Evolutionary conservation across 345 rosid genomes (phyloP).

Genomic region (Jatropha curcas): DNA sequence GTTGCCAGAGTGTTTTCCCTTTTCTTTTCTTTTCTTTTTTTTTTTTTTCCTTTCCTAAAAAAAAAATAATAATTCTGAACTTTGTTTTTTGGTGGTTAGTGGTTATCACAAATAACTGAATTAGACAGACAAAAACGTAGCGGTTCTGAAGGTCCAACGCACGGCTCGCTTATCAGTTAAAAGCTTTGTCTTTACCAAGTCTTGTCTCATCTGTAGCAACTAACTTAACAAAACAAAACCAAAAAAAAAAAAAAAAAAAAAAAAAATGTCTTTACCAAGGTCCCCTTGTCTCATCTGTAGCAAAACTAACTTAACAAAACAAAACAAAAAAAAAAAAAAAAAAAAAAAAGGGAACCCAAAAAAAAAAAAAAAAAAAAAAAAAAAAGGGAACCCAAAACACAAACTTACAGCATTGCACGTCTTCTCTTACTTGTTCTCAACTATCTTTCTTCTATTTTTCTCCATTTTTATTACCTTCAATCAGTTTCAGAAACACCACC

Average conservation of each 20-base stretch:
- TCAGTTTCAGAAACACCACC: not conserved
- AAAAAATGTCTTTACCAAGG: not conserved
- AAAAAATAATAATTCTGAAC: slow-evolving; percentile 30
- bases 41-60: too few species aligned
- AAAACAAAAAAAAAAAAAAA: too few species aligned
- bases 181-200: slow-evolving; percentile 14
- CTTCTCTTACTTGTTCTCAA: slow-evolving; percentile 43
- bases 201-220: slow-evolving; percentile 4
- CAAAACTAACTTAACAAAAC: too few species aligned
- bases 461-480: slow-evolving; percentile 16
- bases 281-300: too few species aligned
- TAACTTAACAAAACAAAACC: not conserved
- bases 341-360: too few species aligned
- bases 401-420: slow-evolving; percentile 46
- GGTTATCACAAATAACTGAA: not conserved
- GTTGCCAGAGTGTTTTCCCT: too few species aligned
- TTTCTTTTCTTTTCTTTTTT: too few species aligned
- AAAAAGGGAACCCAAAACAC: too few species aligned
- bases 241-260: not conserved
- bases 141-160: slow-evolving; percentile 32
- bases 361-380: too few species aligned
- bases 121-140: not conserved
- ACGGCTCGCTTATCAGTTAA: slow-evolving; percentile 25
- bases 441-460: slow-evolving; percentile 16
- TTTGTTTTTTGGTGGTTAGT: slow-evolving; percentile 8